phyloP scores from a whole-genome alignment of 225 moss, liverwort and hornwort genomes.

The Lunularia cruciata region DNA sequence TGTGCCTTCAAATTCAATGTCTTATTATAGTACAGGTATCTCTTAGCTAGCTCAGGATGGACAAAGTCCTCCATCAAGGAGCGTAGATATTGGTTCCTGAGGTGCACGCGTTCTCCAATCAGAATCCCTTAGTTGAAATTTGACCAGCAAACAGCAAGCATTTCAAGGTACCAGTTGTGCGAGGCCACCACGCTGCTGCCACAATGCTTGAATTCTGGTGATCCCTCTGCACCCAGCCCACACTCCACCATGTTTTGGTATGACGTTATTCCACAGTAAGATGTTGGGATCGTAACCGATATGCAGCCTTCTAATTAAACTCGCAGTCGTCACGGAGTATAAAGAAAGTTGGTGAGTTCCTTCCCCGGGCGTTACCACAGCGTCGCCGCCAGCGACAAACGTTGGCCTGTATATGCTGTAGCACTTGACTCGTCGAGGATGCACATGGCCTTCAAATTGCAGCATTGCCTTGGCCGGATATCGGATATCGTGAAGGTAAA shows the following conservation, averaged over 20 bases:
- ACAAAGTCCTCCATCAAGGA: too few relatives aligned
- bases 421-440: conserved; percentile 40
- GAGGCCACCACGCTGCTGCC: conserved; percentile 5
- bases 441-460: conserved; percentile 45
- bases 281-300: conserved; percentile 46
- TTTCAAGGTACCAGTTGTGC: too few relatives aligned
- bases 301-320: conserved; percentile 27
- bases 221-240: conserved; percentile 44
- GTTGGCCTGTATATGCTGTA: conserved; percentile 48
- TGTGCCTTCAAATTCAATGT: too few relatives aligned
- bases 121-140: too few relatives aligned
- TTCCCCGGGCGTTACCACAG: conserved; percentile 49
- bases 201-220: conserved; percentile 26
- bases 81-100: too few relatives aligned
- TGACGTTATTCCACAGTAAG: conserved; percentile 33
- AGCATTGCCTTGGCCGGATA: conserved; percentile 22
- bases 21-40: too few relatives aligned
- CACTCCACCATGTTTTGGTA: conserved; percentile 31
- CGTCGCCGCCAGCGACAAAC: conserved; percentile 45
- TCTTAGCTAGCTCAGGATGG: too few relatives aligned
- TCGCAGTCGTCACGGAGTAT: conserved; percentile 48
- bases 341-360: conserved; percentile 49
- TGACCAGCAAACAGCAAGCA: too few relatives aligned
- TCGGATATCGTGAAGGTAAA: conserved; percentile 54
- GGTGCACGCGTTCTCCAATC: too few relatives aligned